These are phyloP conservation scores for Daedaleopsis sinensis DNA, from an alignment of 768 basidiomycete species.

Conservation along the genomic window DNA sequence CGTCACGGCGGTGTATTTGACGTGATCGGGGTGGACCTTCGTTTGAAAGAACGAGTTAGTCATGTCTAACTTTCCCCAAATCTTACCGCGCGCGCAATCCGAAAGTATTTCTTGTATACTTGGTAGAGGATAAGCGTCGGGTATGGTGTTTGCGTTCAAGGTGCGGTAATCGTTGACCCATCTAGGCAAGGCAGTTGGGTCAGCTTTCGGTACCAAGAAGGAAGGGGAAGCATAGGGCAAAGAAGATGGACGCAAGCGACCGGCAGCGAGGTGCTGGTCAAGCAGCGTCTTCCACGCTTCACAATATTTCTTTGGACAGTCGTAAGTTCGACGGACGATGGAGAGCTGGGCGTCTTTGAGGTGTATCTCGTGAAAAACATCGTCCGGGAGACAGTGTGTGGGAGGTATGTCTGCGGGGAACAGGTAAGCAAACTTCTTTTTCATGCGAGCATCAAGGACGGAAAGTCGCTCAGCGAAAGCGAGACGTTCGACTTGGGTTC, in stretches of 20 bases:
- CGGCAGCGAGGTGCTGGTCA: conserved; percentile 41
- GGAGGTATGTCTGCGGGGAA: conserved; percentile 14
- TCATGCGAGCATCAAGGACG: no score
- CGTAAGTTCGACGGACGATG: not conserved
- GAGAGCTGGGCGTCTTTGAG: conserved; percentile 17
- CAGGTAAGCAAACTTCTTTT: no score
- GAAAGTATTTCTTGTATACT: conserved; percentile 23
- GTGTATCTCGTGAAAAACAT: conserved; percentile 16
- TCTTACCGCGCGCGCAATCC: conserved; percentile 20
- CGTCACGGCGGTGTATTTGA: conserved; percentile 18
- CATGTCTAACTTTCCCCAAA: conserved; percentile 21
- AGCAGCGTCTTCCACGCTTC: not conserved
- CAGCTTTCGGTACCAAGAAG: conserved; percentile 7
- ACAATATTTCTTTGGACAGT: conserved; percentile 3
- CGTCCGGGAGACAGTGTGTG: conserved; percentile 9
- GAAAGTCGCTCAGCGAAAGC: no score
- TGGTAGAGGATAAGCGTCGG: conserved; percentile 22
- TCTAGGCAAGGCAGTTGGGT: conserved; percentile 13
- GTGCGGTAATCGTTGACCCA: conserved; percentile 27
- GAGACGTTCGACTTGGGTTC: no score
- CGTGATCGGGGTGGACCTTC: conserved; percentile 14
- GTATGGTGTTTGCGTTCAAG: conserved; percentile 22
- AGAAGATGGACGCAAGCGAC: conserved; percentile 40
- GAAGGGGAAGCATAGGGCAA: conserved; percentile 31
- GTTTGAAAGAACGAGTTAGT: conserved; percentile 20